Percentiles rank a stretch among this genome's conserved stretches.
phyloP scores from a whole-genome alignment of 2,329 filamentous ascomycete species.

The Graphilbum sp. region DNA sequence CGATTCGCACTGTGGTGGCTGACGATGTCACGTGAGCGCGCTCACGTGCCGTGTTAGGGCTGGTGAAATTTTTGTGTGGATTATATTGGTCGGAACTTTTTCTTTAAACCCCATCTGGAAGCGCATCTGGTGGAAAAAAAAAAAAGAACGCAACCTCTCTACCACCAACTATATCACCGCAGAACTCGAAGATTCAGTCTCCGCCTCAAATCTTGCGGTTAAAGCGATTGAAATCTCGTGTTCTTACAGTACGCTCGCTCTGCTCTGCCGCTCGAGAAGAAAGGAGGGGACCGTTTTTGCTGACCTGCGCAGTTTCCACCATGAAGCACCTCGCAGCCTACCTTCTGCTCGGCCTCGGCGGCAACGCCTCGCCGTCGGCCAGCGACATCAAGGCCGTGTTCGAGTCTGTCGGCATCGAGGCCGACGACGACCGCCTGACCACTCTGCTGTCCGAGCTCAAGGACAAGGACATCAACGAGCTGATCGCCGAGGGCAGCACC shows the following conservation, averaged over 20 bases:
- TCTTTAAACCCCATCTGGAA: slow-evolving; percentile 3
- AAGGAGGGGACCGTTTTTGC: no score
- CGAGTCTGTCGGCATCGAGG: slow-evolving; percentile 86
- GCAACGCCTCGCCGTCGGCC: slow-evolving; percentile 78
- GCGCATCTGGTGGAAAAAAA: no score
- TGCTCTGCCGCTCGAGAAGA: no score
- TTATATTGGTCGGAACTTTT: slow-evolving; percentile 1
- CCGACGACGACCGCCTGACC: slow-evolving; percentile 70
- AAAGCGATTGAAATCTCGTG: slow-evolving; percentile 99
- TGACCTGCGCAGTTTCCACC: slow-evolving; percentile 32
- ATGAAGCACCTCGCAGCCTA: slow-evolving; percentile 99
- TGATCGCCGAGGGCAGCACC: slow-evolving; percentile 74
- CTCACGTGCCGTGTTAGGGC: not conserved
- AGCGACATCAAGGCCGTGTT: slow-evolving; percentile 79
- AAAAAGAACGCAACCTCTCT: not conserved
- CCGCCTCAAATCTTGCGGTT: slow-evolving; percentile 80
- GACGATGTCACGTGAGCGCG: not conserved
- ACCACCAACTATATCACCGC: slow-evolving; percentile 3
- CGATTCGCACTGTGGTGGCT: no score
- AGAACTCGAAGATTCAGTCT: slow-evolving; percentile 97
- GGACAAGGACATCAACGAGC: slow-evolving; percentile 80
- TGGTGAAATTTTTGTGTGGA: not conserved
- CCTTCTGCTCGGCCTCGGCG: slow-evolving; percentile 88
- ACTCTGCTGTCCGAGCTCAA: slow-evolving; percentile 81
- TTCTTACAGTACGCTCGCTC: no score